phyloP scores from a whole-genome alignment of 169 alveolate species.

The Plasmodium chabaudi region DNA sequence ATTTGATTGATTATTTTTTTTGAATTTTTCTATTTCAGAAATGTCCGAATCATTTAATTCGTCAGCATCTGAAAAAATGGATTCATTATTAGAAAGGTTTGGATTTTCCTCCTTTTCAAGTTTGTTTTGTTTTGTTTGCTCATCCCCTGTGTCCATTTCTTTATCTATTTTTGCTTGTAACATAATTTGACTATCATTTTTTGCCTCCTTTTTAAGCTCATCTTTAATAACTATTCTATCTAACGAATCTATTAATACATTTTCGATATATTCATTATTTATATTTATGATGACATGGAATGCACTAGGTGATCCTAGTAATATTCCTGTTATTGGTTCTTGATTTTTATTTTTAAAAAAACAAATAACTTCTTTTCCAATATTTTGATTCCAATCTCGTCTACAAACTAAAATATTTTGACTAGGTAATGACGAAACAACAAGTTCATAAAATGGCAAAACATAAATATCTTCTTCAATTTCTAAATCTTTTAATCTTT shows the following conservation, averaged over 20 bases:
- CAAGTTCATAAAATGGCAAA: slow-evolving; percentile 65
- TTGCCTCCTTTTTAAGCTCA: neutral
- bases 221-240: slow-evolving; percentile 39
- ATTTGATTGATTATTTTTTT: neutral
- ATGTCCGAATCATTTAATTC: slow-evolving; percentile 3
- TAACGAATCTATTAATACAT: slow-evolving; percentile 6
- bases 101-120: neutral
- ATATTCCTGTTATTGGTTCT: slow-evolving; percentile 70
- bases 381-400: slow-evolving; percentile 81
- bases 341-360: slow-evolving; percentile 76
- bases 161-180: neutral
- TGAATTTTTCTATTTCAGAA: slow-evolving; percentile 36
- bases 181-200: neutral
- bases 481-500: slow-evolving; percentile 68
- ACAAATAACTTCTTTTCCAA: slow-evolving; percentile 78
- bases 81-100: too few relatives aligned
- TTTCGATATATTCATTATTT: slow-evolving; percentile 55
- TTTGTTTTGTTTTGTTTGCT: neutral
- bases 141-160: neutral
- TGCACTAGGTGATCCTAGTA: slow-evolving; percentile 81
- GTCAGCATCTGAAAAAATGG: neutral
- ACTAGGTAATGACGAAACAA: slow-evolving; percentile 22
- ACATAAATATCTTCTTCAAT: slow-evolving; percentile 66
- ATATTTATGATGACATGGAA: slow-evolving; percentile 75
- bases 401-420: slow-evolving; percentile 77